A percentile compares a stretch with the other conserved stretches of the same genome.
Conservation (phyloP, 805 yeast species). For the Candida endomychidarum region DNA sequence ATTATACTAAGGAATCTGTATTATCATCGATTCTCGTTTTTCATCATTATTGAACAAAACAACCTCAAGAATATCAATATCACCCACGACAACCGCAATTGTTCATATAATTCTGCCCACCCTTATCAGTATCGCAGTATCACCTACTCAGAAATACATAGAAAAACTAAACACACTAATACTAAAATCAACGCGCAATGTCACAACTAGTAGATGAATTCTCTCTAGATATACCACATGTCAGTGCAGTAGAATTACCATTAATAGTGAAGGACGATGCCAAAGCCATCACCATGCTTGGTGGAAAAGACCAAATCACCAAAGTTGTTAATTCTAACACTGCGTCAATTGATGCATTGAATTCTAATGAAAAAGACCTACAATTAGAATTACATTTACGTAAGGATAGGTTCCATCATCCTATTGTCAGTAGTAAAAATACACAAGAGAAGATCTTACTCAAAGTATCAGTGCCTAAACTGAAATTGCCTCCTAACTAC, state of each 20-base stretch:
- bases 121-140: too few relatives aligned
- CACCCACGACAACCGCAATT: too few relatives aligned
- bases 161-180: too few relatives aligned
- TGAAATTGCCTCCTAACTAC: slow-evolving; percentile 41
- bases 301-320: slow-evolving; percentile 52
- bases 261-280: slow-evolving; percentile 60
- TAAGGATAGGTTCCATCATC: slow-evolving; percentile 54
- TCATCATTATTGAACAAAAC: too few relatives aligned
- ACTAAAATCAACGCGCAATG: slow-evolving; percentile 8
- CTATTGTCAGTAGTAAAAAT: slow-evolving; percentile 54
- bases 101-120: too few relatives aligned
- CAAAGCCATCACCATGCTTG: slow-evolving; percentile 67
- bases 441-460: slow-evolving; percentile 57
- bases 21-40: too few relatives aligned
- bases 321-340: slow-evolving; percentile 39
- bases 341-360: slow-evolving; percentile 17
- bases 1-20: too few relatives aligned
- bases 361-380: slow-evolving; percentile 7
- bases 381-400: slow-evolving; percentile 43
- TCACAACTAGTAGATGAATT: slow-evolving; percentile 47
- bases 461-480: slow-evolving; percentile 61
- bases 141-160: too few relatives aligned
- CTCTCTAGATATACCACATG: slow-evolving; percentile 71
- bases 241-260: slow-evolving; percentile 77
- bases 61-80: too few relatives aligned